These are phyloP conservation scores for Metschnikowia lochheadii DNA, from an alignment of 805 yeast species.

Conservation along the genomic window DNA sequence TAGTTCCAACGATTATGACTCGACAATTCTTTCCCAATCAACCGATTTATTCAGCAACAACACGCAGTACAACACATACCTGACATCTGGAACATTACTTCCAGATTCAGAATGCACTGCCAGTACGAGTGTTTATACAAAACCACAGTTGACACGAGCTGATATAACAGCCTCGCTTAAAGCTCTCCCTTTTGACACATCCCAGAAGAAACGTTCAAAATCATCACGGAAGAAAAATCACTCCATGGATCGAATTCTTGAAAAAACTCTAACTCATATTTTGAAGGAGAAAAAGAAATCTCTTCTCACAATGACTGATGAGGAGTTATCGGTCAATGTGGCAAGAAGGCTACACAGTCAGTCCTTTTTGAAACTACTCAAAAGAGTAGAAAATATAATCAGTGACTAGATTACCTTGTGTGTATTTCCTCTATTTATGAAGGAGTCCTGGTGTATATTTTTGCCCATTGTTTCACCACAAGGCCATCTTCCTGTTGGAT, in stretches of 20 bases:
- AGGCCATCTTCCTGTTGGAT: conserved; percentile 53
- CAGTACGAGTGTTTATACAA: background rate
- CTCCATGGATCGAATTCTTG: conserved; percentile 6
- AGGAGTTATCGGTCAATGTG: conserved; percentile 13
- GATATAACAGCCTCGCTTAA: conserved; percentile 5
- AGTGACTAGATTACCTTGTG: background rate
- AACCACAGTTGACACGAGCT: background rate
- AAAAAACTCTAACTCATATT: conserved; percentile 5
- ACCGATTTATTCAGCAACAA: conserved; percentile 1
- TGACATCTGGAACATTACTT: background rate
- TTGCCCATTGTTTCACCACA: conserved; percentile 53
- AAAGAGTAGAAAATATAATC: conserved; percentile 14
- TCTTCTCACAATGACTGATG: conserved; percentile 10
- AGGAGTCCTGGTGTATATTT: conserved; percentile 16
- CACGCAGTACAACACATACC: conserved; percentile 2
- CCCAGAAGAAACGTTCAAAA: background rate
- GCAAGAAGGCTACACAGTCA: conserved; percentile 12
- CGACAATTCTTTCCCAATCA: conserved; percentile 10
- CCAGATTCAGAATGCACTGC: background rate
- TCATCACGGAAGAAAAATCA: conserved; percentile 1
- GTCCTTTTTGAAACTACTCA: conserved; percentile 11
- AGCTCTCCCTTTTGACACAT: conserved; percentile 7
- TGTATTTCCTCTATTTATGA: background rate
- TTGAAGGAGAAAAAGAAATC: conserved; percentile 4
- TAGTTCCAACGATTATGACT: background rate